Percentiles rank a stretch among this genome's conserved stretches.
These are phyloP conservation scores for Puccinia polysora DNA, from an alignment of 1,284 basidiomycete genomes.

Conservation along the genomic window DNA sequence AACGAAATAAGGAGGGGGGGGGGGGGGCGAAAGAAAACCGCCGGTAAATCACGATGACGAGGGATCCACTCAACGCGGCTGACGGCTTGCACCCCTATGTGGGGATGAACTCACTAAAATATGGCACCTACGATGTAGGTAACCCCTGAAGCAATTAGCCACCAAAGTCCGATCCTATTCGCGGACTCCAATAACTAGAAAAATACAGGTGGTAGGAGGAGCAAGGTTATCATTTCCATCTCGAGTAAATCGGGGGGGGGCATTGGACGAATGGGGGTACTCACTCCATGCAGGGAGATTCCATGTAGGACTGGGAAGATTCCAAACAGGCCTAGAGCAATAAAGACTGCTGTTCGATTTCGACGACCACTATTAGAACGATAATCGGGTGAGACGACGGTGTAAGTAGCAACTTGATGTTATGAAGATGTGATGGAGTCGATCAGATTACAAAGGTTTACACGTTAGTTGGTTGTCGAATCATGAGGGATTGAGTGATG, in stretches of 20 bases:
- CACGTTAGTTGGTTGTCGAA: neutral
- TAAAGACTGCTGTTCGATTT: conserved; percentile 73
- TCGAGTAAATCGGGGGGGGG: neutral
- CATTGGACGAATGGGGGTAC: neutral
- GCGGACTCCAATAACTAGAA: conserved; percentile 60
- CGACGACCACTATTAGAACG: conserved; percentile 69
- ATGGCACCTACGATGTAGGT: conserved; percentile 72
- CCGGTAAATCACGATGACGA: conserved; percentile 31
- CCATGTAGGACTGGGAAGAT: conserved; percentile 69
- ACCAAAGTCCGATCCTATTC: conserved; percentile 65
- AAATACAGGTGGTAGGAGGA: conserved; percentile 32
- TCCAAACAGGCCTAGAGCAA: conserved; percentile 70
- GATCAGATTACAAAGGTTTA: conserved; percentile 43
- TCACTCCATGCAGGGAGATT: conserved; percentile 56
- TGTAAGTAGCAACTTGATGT: conserved; percentile 68
- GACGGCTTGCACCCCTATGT: neutral
- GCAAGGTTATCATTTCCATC: neutral
- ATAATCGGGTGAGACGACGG: conserved; percentile 75
- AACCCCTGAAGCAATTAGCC: conserved; percentile 64
- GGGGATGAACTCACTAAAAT: conserved; percentile 58
- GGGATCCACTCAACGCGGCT: neutral
- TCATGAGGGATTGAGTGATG: neutral
- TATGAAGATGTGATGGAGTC: too few species aligned
- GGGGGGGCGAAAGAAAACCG: conserved; percentile 48
- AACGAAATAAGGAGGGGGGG: conserved; percentile 49